Conservation (phyloP, 2,329 filamentous ascomycete species). For the Tolypocladium paradoxum region DNA sequence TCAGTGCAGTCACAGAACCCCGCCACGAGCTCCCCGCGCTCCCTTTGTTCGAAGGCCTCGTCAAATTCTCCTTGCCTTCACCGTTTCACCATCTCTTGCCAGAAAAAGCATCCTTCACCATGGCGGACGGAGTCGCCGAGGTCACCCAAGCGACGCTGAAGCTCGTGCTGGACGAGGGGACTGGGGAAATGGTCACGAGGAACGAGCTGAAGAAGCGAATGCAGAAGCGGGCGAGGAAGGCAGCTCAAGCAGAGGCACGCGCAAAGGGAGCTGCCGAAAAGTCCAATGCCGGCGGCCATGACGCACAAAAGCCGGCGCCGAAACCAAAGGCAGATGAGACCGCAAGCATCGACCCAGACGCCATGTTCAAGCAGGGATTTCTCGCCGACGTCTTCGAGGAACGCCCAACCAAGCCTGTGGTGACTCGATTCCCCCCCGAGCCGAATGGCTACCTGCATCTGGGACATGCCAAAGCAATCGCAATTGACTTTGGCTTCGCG, state of each 20-base stretch:
- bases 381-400: conserved; percentile 61
- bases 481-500: conserved; percentile 93
- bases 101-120: not conserved
- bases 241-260: conserved; percentile 55
- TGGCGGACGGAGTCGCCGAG: conserved; percentile 24
- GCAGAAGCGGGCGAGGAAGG: conserved; percentile 47
- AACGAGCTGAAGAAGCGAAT: conserved; percentile 49
- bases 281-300: conserved; percentile 24
- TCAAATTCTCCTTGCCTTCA: too few species aligned
- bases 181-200: conserved; percentile 53
- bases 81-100: not conserved
- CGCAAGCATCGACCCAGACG: conserved; percentile 35
- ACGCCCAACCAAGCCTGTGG: conserved; percentile 48
- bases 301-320: conserved; percentile 23
- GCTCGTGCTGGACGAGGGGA: conserved; percentile 50
- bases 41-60: not conserved
- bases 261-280: conserved; percentile 64
- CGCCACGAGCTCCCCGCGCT: not conserved
- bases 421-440: conserved; percentile 72
- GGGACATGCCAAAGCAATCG: conserved; percentile 93
- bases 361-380: conserved; percentile 75
- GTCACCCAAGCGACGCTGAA: conserved; percentile 39
- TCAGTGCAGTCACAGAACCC: not conserved
- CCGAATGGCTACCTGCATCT: conserved; percentile 93
- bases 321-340: conserved; percentile 22